Evolutionary conservation across 1,284 basidiomycete genomes (phyloP), one percentile per base, ranked within the genome.

Genomic region (Rhodofomes roseus): DNA sequence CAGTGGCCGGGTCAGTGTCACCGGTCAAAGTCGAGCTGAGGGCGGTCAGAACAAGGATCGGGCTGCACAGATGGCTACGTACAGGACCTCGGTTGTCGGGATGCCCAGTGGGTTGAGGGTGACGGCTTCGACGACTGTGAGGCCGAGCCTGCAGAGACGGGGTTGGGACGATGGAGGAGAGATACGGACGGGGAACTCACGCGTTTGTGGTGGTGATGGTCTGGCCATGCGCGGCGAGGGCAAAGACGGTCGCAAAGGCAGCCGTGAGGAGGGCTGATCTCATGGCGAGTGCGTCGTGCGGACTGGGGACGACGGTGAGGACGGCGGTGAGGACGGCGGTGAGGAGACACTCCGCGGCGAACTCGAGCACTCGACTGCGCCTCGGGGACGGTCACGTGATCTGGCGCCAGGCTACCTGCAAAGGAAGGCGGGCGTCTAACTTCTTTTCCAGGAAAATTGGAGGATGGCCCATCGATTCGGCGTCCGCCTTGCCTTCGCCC

Each of bases 61-160:
- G n/a, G n/a, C n/a, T n/a, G n/a, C n/a, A n/a, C n/a, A n/a, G n/a
- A n/a, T 11, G 20, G 80, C 54, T 61, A 86, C 60, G 25, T 40
- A 60, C 85, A 87, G 56, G 6, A 74, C 75, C 34, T 69, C 62
- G 3, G 87, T 87, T 0, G 73, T 72, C 1, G 76, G 68, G 18
- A 76, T 18, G 25, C 81, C 84, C 14, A 67, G 59, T 4, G 69
- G 68, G 65, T 85, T 77, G 20, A 73, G 65, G 9, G 82, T 80
- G 59, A 84, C 57, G 51, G 80, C 74, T 62, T 84, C 78, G 36
- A 87, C 78, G 51, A 90, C 73, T 0, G 84, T 80, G 27, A 77
- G 66, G 12, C 87, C 88, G 50, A 71, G 69, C 4, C 84, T 88
- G 57, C 31, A 27, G 40, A 60, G 44, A 22, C 3, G 52, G 9